Evolutionary conservation across 2,329 filamentous ascomycete genomes (phyloP), one percentile per base, ranked within the genome.

Genomic region (Gliomastix tumulicola): DNA sequence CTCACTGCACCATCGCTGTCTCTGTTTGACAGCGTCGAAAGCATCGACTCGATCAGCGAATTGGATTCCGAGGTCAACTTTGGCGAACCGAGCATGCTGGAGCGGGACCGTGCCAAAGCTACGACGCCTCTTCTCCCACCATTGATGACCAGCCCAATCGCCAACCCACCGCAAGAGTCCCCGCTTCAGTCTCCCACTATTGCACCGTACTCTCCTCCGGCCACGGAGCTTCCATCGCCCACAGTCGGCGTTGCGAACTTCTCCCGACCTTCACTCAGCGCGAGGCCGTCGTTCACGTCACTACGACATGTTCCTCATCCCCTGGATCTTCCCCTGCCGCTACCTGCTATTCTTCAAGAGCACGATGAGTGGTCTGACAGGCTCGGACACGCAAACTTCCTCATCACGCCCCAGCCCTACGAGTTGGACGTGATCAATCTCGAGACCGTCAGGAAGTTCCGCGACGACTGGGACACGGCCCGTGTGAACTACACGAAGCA

Each of bases 321-420:
- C 3, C 15, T 74, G 4, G 71, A 61, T 47, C 63, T 56, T 47
- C 74, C 57, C 35, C 65, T 73, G 23, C 69, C 74, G 5, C 75
- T 84, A 13, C 76, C 80, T 5, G 71, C 76, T 5, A 77, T 88
- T 44, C 65, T 81, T 21, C 77, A 84, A 38, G 76, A 79, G 6
- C 71, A 80, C 34, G 88, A 94, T 54, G 79, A 82, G 46, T 96
- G 90, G 90, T 83, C 86, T 2, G 77, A 83, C 51, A 79, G 79
- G 39, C 76, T 97, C 12, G 90, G 90, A 20, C 89, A 97, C 55
- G 89, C 89, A 45, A 95, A 97, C 64, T 96, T 94, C 57, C 89
- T 77, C 49, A 94, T 97, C 48, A 66, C 76, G 17, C 89, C 89
- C 1, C 76, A 82, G 54, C 90, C 89, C 0, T 95, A 95, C 52